Conservation (phyloP, 768 basidiomycete genomes). For the Serendipita sp. region DNA sequence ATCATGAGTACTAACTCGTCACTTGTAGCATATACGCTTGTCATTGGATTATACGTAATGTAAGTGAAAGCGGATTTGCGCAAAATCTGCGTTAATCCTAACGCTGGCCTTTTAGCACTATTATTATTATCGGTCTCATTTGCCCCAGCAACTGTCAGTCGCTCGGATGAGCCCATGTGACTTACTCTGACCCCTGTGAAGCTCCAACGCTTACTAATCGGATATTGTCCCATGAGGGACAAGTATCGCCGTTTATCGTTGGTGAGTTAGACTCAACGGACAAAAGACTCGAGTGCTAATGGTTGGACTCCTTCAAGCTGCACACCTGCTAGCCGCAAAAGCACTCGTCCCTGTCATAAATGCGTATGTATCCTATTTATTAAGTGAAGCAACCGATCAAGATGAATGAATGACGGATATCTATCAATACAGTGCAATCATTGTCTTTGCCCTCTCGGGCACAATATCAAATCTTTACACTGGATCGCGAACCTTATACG, state of each 20-base stretch:
- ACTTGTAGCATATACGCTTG: neutral
- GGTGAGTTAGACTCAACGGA: neutral
- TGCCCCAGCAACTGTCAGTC: neutral
- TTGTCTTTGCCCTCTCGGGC: neutral
- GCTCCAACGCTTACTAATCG: neutral
- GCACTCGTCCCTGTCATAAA: neutral
- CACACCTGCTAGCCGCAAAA: neutral
- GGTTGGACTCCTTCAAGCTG: neutral
- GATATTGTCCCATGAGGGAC: neutral
- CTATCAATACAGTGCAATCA: neutral
- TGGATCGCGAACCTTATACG: neutral
- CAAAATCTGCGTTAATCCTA: neutral
- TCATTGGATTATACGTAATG: neutral
- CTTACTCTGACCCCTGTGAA: neutral
- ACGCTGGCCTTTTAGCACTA: neutral
- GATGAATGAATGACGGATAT: neutral
- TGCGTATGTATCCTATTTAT: neutral
- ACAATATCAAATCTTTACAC: slow-evolving; percentile 1
- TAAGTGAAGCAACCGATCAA: neutral
- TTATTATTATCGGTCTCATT: neutral
- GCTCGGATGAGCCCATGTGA: neutral
- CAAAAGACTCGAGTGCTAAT: neutral
- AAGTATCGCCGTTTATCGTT: neutral
- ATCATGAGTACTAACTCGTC: neutral
- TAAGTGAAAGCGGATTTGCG: neutral